Percentiles rank a stretch among this genome's conserved stretches.
phyloP scores from a whole-genome alignment of 2,329 filamentous ascomycete genomes.

The Huntiella decipiens region DNA sequence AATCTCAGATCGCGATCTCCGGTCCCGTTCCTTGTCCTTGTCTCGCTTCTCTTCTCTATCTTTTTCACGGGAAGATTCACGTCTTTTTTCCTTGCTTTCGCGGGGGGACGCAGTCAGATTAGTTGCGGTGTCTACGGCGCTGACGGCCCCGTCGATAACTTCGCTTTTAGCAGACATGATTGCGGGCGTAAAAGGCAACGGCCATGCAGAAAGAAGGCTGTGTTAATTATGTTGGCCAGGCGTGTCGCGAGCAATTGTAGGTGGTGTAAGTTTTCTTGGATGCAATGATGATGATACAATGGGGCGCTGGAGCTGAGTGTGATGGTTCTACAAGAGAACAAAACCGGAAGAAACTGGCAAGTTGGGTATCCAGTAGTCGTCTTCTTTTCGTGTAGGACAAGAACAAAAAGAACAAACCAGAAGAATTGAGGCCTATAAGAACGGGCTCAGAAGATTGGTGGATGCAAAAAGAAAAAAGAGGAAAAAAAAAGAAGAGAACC shows the following conservation, averaged over 20 bases:
- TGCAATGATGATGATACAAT: not conserved
- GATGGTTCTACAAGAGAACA: not conserved
- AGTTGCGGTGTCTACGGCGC: conserved; percentile 6
- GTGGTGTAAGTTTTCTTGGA: not conserved
- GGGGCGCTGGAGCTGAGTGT: not conserved
- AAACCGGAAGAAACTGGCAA: too few relatives aligned
- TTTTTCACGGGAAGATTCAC: conserved; percentile 9
- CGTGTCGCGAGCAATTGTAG: too few relatives aligned
- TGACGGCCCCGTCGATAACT: conserved; percentile 5
- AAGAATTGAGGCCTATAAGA: not conserved
- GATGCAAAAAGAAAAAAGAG: conserved; percentile 1
- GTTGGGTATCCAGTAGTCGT: too few relatives aligned
- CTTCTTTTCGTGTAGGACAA: too few relatives aligned
- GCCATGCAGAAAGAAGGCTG: too few relatives aligned
- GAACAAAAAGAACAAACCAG: not conserved
- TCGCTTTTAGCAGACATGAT: conserved; percentile 10
- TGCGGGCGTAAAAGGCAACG: not conserved
- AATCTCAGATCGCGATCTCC: conserved; percentile 8
- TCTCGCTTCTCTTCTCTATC: conserved; percentile 1
- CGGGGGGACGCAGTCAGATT: conserved; percentile 8
- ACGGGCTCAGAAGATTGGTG: not conserved
- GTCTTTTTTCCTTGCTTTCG: conserved; percentile 4
- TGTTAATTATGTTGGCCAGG: too few relatives aligned
- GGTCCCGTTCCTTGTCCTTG: conserved; percentile 9
- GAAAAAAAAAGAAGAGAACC: not conserved